Base-by-base conservation (phyloP, 108 stramenopile genomes). In the Fragilariopsis cylindrus region DNA sequence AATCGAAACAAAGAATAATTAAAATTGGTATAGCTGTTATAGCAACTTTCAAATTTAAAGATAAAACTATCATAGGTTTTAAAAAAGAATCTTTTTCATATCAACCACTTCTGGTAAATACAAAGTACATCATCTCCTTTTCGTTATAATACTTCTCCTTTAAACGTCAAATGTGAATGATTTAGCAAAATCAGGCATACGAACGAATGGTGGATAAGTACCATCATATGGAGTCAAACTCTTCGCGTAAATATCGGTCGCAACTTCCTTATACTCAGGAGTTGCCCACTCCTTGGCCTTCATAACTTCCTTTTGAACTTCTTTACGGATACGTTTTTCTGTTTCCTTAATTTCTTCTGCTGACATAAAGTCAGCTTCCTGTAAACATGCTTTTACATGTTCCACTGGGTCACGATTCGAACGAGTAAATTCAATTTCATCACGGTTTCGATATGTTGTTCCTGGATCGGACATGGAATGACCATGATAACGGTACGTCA, bases 381-480 rank as follows among this genome's bases (percentile, higher is more conserved):
- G 83, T 55, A 98, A 72, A 57, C 93, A 86, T 73, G 96, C 92
- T 83, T 98, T 98, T 60, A 98, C 92, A 76, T 90, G 96, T 83
- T 99, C 98, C 69, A 99, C 86, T 63, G 98, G 98, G 76, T 99
- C 99, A 8, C 96, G 89, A 48, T 97, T 97, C 52, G 94, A 85
- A 66, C 99, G 92, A 39, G 98, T 97, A 63, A 95, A 89, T 40
- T 92, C 96, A 80, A 99, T 97, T 85, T 99, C 99, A 67, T 99
- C 99, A 58, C 98, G 95, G 84, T 94, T 98, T 57, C 99, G 98
- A 93, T 99, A 99, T 69, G 99, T 98, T 11, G 98, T 98, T 50
- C 99, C 99, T 7, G 99, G 99, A 85, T 99, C 99, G 53, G 94
- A 96, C 99, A 99, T 99, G 85, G 93, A 95, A 87, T 99, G 99